These are phyloP conservation scores for Chaetothyriales sp. DNA, from an alignment of 2,329 filamentous ascomycete species.

Conservation along the genomic window DNA sequence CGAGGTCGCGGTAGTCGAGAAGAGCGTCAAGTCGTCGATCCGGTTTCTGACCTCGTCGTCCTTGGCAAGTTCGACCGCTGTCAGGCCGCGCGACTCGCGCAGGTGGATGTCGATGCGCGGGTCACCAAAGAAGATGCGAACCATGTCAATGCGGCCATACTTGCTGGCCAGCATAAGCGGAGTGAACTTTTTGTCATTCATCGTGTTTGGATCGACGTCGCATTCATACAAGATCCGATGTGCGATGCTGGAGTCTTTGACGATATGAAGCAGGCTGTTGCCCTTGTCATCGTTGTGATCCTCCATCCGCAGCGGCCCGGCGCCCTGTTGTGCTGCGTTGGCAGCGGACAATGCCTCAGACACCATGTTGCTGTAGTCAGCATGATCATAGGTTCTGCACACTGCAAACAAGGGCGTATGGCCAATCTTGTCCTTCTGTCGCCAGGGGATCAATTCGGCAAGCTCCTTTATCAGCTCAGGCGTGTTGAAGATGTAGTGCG, in stretches of 20 bases:
- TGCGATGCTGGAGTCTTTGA: slow-evolving; percentile 70
- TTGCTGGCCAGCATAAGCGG: slow-evolving; percentile 97
- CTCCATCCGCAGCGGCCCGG: slow-evolving; percentile 68
- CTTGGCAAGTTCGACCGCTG: slow-evolving; percentile 89
- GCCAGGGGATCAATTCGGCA: slow-evolving; percentile 70
- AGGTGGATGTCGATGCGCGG: slow-evolving; percentile 71
- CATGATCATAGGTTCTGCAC: slow-evolving; percentile 88
- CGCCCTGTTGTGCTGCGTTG: slow-evolving; percentile 58
- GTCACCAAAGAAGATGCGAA: slow-evolving; percentile 74
- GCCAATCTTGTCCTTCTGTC: slow-evolving; percentile 82
- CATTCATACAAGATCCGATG: slow-evolving; percentile 62
- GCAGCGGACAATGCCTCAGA: slow-evolving; percentile 63
- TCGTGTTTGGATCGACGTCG: slow-evolving; percentile 90
- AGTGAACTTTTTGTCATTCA: slow-evolving; percentile 89
- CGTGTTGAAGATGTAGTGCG: slow-evolving; percentile 91
- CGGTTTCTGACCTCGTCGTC: slow-evolving; percentile 94
- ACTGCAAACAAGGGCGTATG: slow-evolving; percentile 95
- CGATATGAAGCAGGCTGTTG: slow-evolving; percentile 89
- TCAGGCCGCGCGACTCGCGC: slow-evolving; percentile 73
- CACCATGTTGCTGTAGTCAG: slow-evolving; percentile 76
- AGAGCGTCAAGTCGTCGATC: slow-evolving; percentile 82
- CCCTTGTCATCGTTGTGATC: slow-evolving; percentile 86
- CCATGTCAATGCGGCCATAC: slow-evolving; percentile 87
- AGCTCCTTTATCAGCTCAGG: slow-evolving; percentile 65
- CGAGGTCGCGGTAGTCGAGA: slow-evolving; percentile 44